Conservation (phyloP, 1,139 yeast species). For the Yamadazyma dushanensis region DNA sequence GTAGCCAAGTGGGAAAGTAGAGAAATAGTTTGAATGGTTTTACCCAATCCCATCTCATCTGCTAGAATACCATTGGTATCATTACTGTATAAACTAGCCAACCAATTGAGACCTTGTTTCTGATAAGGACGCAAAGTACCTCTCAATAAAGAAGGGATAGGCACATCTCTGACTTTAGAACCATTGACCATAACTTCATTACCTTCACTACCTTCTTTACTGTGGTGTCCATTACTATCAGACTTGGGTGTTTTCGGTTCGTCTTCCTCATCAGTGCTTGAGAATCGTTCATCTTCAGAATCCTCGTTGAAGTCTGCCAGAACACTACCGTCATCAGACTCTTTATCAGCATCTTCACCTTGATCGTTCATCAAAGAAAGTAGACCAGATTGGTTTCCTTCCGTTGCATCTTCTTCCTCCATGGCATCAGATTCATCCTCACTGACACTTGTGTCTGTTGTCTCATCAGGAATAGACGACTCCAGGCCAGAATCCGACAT, state of each 20-base stretch:
- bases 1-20: slow-evolving; percentile 86
- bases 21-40: slow-evolving; percentile 94
- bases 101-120: slow-evolving; percentile 95
- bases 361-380: slow-evolving; percentile 22
- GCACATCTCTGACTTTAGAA: slow-evolving; percentile 64
- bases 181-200: slow-evolving; percentile 44
- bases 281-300: slow-evolving; percentile 22
- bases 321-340: slow-evolving; percentile 21
- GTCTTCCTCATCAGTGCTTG: slow-evolving; percentile 26
- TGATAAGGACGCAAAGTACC: slow-evolving; percentile 91
- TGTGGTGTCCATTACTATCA: slow-evolving; percentile 13
- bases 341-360: slow-evolving; percentile 17
- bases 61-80: slow-evolving; percentile 96
- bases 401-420: slow-evolving; percentile 8
- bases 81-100: slow-evolving; percentile 89
- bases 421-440: slow-evolving; percentile 11
- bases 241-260: slow-evolving; percentile 33
- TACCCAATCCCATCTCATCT: slow-evolving; percentile 98
- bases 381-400: slow-evolving; percentile 16
- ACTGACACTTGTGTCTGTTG: slow-evolving; percentile 11
- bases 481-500: slow-evolving; percentile 16
- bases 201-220: slow-evolving; percentile 18
- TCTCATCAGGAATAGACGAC: slow-evolving; percentile 22
- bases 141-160: slow-evolving; percentile 63
- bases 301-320: slow-evolving; percentile 15